phyloP scores from a whole-genome alignment of 768 basidiomycete species.

The Gymnopilus junonius region DNA sequence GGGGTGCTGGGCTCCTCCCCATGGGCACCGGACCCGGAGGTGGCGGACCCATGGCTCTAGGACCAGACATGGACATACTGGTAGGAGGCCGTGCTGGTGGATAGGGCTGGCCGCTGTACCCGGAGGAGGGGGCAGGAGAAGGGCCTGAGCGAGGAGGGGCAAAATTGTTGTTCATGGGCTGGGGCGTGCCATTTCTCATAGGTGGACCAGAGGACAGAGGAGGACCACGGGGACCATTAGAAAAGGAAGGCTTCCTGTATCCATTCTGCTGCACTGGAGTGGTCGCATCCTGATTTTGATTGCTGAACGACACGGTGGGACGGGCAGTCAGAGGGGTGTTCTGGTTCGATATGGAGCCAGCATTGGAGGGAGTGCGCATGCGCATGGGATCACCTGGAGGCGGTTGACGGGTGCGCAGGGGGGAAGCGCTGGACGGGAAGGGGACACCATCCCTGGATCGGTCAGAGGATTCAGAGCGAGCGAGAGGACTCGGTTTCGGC shows the following conservation, averaged over 20 bases:
- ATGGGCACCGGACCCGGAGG: background rate
- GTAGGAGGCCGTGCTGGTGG: background rate
- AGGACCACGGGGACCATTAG: conserved; percentile 2
- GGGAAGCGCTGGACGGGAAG: conserved; percentile 14
- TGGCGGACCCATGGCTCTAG: conserved; percentile 12
- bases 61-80: background rate
- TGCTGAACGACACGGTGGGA: conserved; percentile 19
- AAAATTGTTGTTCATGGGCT: background rate
- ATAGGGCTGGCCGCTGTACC: background rate
- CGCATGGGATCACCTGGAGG: conserved; percentile 16
- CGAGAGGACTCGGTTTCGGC: conserved; percentile 41
- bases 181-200: background rate
- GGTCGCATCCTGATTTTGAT: conserved; percentile 13
- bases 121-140: background rate
- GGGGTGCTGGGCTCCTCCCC: background rate
- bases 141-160: background rate
- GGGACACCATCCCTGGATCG: background rate
- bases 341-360: conserved; percentile 16
- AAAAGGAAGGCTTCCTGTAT: conserved; percentile 11
- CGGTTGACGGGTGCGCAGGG: conserved; percentile 28
- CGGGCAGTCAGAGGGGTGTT: conserved; percentile 29
- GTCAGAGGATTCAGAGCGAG: conserved; percentile 24
- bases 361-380: conserved; percentile 17
- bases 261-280: conserved; percentile 2
- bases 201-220: background rate